Evolutionary conservation across 1,284 basidiomycete species (phyloP), one percentile per base, ranked within the genome.

Genomic region (Fomitiporia mediterranea): DNA sequence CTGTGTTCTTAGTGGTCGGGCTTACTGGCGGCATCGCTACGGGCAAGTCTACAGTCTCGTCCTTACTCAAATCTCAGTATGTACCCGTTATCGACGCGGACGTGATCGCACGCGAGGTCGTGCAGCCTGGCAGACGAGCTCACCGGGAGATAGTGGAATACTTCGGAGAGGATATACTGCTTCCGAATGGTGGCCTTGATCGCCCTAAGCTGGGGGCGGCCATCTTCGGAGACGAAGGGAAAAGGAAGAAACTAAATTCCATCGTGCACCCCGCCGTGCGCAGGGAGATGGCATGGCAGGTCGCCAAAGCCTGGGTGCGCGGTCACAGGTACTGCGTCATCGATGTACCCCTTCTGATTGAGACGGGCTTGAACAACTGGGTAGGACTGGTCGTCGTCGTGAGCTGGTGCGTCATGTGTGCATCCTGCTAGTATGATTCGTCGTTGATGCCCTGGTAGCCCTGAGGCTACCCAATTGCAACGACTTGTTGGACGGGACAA

Each of bases 21-120:
- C 82, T 99, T 38, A 98, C 96, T 13, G 97, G 97, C 21, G 94
- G 96, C 1, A 98, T 99, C 60, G 93, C 94, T 32, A 96, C 95
- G 0, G 95, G 94, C 55, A 98, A 98, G 72, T 97, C 94, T 2
- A 92, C 94, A 15, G 95, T 95, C 25, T 93, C 94, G 0, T 72
- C 74, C 4, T 76, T 95, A 38, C 75, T 98, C 44, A 79, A 79
- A 59, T 70, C 79, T 0, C 78, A 86, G 62, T 64, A 71, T 32
- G 72, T 98, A 30, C 90, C 94, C 13, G 75, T 98, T 62, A 81
- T 98, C 65, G 97, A 99, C 67, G 93, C 96, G 3, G 96, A 99
- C 76, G 63, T 93, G 21, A 79, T 99, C 44, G 93, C 96, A 1
- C 86, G 94, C 32, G 74, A 88, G 65, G 94, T 93, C 51, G 91